These are phyloP conservation scores for Calonectria ilicicola DNA, from an alignment of 2,329 filamentous ascomycete genomes.

Conservation along the genomic window DNA sequence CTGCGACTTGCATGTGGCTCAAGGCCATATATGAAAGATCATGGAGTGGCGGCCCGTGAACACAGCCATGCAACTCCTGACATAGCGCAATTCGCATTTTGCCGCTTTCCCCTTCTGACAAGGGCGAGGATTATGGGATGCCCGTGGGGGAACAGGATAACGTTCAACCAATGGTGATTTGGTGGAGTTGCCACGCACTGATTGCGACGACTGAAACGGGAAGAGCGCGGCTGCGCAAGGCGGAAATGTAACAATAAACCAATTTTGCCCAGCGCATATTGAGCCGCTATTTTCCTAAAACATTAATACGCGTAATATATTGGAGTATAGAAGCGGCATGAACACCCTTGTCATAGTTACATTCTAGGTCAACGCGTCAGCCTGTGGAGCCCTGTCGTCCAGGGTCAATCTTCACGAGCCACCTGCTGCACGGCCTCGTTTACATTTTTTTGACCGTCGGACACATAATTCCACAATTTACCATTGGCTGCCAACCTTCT, in stretches of 20 bases:
- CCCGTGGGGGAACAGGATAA: background rate
- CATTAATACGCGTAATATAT: background rate
- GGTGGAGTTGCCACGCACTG: background rate
- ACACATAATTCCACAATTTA: background rate
- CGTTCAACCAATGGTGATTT: background rate
- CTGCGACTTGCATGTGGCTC: background rate
- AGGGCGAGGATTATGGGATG: background rate
- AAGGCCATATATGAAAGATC: background rate
- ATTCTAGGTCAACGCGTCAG: conserved; percentile 15
- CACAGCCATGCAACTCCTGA: too few species aligned
- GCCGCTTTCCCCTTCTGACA: too few species aligned
- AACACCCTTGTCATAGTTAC: background rate
- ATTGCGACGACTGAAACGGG: conserved; percentile 12
- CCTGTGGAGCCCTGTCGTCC: background rate
- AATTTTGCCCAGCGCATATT: background rate
- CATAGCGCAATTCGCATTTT: too few species aligned
- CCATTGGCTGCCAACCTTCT: background rate
- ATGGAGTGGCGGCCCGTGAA: too few species aligned
- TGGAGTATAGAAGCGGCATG: background rate
- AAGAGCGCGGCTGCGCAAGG: background rate
- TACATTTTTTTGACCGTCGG: background rate
- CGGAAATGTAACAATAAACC: background rate
- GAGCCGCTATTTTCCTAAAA: background rate
- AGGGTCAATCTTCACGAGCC: background rate
- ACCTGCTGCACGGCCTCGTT: background rate